Conservation (phyloP, 495 filamentous ascomycete species). For the Annulohypoxylon stygium region DNA sequence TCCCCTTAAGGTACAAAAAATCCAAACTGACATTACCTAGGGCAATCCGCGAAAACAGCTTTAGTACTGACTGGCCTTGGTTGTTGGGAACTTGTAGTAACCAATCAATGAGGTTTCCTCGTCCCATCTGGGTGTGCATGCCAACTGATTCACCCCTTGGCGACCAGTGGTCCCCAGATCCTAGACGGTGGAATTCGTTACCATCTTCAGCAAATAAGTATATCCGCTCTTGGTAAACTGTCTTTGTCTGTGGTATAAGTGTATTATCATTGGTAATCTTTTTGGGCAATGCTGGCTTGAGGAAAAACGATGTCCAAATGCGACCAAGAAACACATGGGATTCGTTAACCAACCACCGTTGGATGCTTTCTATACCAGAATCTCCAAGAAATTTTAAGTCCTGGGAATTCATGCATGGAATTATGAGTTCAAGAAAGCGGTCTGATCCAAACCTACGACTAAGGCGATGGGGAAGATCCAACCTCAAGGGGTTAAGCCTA, state of each 20-base stretch:
- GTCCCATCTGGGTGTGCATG: constrained; percentile 48
- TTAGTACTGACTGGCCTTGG: constrained; percentile 51
- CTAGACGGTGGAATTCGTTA: constrained; percentile 46
- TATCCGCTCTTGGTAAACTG: constrained; percentile 55
- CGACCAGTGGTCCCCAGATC: constrained; percentile 33
- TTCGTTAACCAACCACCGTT: constrained; percentile 55
- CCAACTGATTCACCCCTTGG: constrained; percentile 49
- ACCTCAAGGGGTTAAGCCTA: constrained; percentile 54
- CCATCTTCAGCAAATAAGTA: constrained; percentile 63
- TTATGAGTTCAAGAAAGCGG: constrained; percentile 60
- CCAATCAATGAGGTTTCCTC: constrained; percentile 57
- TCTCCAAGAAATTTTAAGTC: constrained; percentile 43
- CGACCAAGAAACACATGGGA: constrained; percentile 59
- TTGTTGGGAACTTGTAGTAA: constrained; percentile 57
- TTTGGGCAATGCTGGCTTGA: constrained; percentile 55
- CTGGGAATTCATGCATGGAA: constrained; percentile 51
- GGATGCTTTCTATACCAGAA: constrained; percentile 52
- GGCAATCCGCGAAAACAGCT: constrained; percentile 59
- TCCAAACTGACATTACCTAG: constrained; percentile 48
- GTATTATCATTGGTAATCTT: constrained; percentile 53
- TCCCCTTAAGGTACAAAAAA: not conserved
- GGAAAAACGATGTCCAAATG: constrained; percentile 61
- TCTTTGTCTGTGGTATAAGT: constrained; percentile 52
- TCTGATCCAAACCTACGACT: constrained; percentile 63
- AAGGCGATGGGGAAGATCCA: constrained; percentile 59